These are phyloP conservation scores for Drechslerella stenobrocha DNA, from an alignment of 2,329 filamentous ascomycete species.

Conservation along the genomic window DNA sequence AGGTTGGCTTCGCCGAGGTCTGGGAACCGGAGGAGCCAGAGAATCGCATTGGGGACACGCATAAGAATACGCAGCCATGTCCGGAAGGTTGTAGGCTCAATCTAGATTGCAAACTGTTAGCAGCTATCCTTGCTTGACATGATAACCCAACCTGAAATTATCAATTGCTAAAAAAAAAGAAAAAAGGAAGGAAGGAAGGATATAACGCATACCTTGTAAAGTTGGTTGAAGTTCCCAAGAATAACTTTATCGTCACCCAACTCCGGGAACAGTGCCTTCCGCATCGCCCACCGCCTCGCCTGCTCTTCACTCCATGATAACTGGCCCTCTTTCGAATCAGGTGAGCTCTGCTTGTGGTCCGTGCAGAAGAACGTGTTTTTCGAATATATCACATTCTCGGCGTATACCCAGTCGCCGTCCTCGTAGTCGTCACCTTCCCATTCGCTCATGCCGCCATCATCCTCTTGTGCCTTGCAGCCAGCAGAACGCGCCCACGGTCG, in stretches of 20 bases:
- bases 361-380: slow-evolving; percentile 97
- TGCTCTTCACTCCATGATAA: slow-evolving; percentile 85
- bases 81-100: slow-evolving; percentile 94
- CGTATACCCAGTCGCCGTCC: slow-evolving; percentile 84
- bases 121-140: no score
- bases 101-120: slow-evolving; percentile 61
- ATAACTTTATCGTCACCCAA: slow-evolving; percentile 83
- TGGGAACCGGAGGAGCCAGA: slow-evolving; percentile 96
- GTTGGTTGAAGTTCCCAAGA: slow-evolving; percentile 95
- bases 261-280: slow-evolving; percentile 84
- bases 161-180: no score
- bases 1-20: slow-evolving; percentile 88
- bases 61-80: slow-evolving; percentile 92
- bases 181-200: no score
- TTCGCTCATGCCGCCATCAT: slow-evolving; percentile 59
- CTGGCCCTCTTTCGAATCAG: slow-evolving; percentile 67
- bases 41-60: slow-evolving; percentile 78
- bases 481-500: slow-evolving; percentile 61
- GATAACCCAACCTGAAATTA: no score
- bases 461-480: slow-evolving; percentile 74
- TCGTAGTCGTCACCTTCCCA: slow-evolving; percentile 67
- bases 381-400: slow-evolving; percentile 94
- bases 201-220: slow-evolving; percentile 81
- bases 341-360: slow-evolving; percentile 88
- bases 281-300: slow-evolving; percentile 81